Percentiles rank a stretch among this genome's conserved stretches.
Evolutionary conservation across 148 eudicot species (phyloP).

Genomic region (Rhododendron ferrugineum): DNA sequence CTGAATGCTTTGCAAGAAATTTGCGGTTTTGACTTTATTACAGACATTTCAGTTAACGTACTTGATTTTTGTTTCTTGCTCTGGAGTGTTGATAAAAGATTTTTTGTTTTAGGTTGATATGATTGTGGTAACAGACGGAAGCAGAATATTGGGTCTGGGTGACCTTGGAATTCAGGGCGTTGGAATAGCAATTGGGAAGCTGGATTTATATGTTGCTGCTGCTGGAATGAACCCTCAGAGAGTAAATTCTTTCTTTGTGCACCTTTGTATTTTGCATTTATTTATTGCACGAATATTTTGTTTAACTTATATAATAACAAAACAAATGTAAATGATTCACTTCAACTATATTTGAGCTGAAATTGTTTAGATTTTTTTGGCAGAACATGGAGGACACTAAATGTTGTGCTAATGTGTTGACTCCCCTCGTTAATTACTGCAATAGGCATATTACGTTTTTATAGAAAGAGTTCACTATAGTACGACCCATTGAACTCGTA

Average conservation of each 20-base stretch:
- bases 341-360: not conserved
- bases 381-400: not conserved
- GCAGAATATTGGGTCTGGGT: slow-evolving; percentile 97
- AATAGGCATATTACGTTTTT: not conserved
- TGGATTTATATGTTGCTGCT: slow-evolving; percentile 97
- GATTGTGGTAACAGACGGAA: slow-evolving; percentile 99
- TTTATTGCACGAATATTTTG: not conserved
- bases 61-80: not conserved
- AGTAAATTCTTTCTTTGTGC: slow-evolving; percentile 35
- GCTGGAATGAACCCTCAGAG: slow-evolving; percentile 99
- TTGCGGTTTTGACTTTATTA: not conserved
- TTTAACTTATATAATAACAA: not conserved
- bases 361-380: not conserved
- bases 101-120: slow-evolving; percentile 76
- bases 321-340: not conserved
- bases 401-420: not conserved
- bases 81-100: not conserved
- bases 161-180: slow-evolving; percentile 95
- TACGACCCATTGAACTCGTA: not conserved
- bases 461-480: not conserved
- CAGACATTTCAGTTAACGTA: not conserved
- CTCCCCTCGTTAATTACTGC: not conserved
- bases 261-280: not conserved
- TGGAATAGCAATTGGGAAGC: slow-evolving; percentile 87
- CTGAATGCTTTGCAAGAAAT: not conserved